Percentiles rank a stretch among this genome's conserved stretches.
phyloP scores from a whole-genome alignment of 768 basidiomycete species.

The Fistulinella prunicolor region DNA sequence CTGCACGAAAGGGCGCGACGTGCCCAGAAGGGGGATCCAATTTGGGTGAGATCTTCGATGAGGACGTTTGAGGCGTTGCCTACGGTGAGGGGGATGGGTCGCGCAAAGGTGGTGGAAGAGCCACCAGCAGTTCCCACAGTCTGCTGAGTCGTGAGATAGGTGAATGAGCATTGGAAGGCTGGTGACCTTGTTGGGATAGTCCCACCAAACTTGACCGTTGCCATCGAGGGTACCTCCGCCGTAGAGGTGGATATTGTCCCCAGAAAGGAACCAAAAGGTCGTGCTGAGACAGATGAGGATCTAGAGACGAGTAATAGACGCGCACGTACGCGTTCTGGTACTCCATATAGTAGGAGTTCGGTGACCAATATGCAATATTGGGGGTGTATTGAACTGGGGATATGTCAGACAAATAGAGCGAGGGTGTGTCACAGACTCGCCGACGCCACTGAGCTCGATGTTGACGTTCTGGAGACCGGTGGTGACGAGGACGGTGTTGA shows the following conservation, averaged over 20 bases:
- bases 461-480: constrained; percentile 36
- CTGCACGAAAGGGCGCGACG: too few species aligned
- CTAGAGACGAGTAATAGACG: neutral
- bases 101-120: constrained; percentile 40
- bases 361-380: constrained; percentile 42
- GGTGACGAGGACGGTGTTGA: constrained; percentile 39
- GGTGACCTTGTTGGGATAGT: constrained; percentile 25
- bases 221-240: constrained; percentile 45
- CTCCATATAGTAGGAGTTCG: constrained; percentile 37
- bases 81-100: constrained; percentile 44
- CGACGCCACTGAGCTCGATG: constrained; percentile 38
- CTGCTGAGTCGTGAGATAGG: constrained; percentile 13
- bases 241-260: constrained; percentile 35
- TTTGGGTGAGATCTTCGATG: constrained; percentile 38
- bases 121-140: constrained; percentile 41
- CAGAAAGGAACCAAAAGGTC: constrained; percentile 41
- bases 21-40: constrained; percentile 43
- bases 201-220: constrained; percentile 45
- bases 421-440: constrained; percentile 14
- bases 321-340: constrained; percentile 41
- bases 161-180: neutral
- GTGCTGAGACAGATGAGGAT: constrained; percentile 22
- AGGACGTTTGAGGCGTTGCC: constrained; percentile 41
- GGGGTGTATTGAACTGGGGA: constrained; percentile 36
- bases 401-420: neutral